Evolutionary conservation across 495 filamentous ascomycete genomes (phyloP).

Genomic region (Staphylotrichum longicolle): DNA sequence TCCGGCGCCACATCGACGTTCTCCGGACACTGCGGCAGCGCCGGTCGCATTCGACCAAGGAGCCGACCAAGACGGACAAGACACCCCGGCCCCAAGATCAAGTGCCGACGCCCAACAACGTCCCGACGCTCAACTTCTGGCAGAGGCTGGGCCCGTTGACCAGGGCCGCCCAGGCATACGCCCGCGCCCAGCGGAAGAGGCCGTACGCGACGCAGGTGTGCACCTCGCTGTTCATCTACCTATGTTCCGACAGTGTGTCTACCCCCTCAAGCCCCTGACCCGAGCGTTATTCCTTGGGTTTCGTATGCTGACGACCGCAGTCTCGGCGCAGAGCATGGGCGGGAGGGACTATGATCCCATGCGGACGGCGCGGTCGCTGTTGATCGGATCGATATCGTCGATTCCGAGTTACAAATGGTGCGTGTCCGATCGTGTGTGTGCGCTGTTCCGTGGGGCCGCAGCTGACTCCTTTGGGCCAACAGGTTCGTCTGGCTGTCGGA

Average conservation of each 20-base stretch:
- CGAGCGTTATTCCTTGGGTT: neutral
- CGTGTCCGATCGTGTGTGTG: conserved; percentile 22
- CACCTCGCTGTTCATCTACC: conserved; percentile 73
- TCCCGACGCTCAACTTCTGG: conserved; percentile 49
- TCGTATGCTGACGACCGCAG: conserved; percentile 21
- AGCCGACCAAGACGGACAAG: conserved; percentile 20
- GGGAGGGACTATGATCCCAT: conserved; percentile 64
- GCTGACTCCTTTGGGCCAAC: neutral
- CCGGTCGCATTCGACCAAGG: conserved; percentile 31
- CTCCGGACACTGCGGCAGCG: conserved; percentile 26
- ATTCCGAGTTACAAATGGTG: conserved; percentile 83
- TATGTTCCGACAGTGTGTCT: conserved; percentile 61
- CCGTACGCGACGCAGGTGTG: conserved; percentile 77
- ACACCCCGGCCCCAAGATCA: conserved; percentile 31
- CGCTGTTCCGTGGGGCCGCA: neutral
- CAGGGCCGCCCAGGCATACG: conserved; percentile 66
- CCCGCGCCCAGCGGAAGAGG: conserved; percentile 61
- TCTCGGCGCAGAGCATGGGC: conserved; percentile 69
- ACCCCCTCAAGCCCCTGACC: neutral
- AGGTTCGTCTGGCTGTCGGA: conserved; percentile 81
- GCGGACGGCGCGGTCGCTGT: conserved; percentile 66
- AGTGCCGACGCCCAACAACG: conserved; percentile 45
- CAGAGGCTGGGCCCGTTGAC: conserved; percentile 56
- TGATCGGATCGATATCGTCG: conserved; percentile 66
- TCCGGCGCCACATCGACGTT: conserved; percentile 28